These are phyloP conservation scores for Leccinum fallax DNA, from an alignment of 1,284 basidiomycete species.

Conservation along the genomic window DNA sequence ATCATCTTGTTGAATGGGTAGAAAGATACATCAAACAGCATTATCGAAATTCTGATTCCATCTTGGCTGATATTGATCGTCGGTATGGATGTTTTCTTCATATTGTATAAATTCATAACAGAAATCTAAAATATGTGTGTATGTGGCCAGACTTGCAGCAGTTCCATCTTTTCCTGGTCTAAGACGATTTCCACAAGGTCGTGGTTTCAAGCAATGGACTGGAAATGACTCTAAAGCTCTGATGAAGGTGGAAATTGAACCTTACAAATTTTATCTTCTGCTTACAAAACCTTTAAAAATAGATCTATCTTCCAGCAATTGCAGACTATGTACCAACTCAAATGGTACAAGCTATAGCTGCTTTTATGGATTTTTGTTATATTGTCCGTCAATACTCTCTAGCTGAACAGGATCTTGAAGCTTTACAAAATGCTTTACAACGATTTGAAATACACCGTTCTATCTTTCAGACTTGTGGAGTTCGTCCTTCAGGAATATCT, in stretches of 20 bases:
- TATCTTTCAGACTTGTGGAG: too few relatives aligned
- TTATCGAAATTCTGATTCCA: background rate
- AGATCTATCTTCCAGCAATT: slow-evolving; percentile 17
- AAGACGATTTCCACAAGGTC: background rate
- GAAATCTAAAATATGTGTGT: too few relatives aligned
- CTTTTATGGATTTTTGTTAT: slow-evolving; percentile 17
- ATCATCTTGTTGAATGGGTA: background rate
- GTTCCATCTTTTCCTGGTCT: background rate
- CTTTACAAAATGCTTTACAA: too few relatives aligned
- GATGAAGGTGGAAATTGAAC: background rate
- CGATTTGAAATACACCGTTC: too few relatives aligned
- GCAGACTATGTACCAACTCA: slow-evolving; percentile 12
- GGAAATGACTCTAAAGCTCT: background rate
- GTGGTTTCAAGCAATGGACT: background rate
- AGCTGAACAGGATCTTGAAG: too few relatives aligned
- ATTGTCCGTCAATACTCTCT: background rate
- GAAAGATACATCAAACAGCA: background rate
- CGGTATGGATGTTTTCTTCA: background rate
- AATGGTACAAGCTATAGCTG: slow-evolving; percentile 10
- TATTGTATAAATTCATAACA: too few relatives aligned
- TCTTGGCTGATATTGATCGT: background rate
- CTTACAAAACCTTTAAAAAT: too few relatives aligned
- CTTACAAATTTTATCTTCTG: too few relatives aligned
- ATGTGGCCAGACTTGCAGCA: background rate
- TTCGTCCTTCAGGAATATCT: too few relatives aligned